Percentiles rank a stretch among this genome's conserved stretches.
These are phyloP conservation scores for Pinus tabuliformis DNA, from an alignment of 75 land plant species.

Conservation along the genomic window DNA sequence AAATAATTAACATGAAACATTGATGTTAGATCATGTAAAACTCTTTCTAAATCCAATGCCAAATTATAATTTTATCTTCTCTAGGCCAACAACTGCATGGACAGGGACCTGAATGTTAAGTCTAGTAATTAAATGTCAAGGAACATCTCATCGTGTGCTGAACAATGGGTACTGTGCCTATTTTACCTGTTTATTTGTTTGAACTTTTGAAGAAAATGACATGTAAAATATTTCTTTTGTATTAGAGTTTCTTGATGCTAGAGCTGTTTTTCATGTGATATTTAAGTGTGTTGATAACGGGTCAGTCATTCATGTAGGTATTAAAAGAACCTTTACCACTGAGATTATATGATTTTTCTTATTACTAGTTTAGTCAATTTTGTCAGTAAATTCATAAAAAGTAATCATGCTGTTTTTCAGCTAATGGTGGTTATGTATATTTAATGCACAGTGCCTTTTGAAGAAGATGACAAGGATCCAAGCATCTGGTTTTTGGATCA, in stretches of 20 bases:
- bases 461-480: slow-evolving; percentile 97
- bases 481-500: slow-evolving; percentile 99
- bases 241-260: background rate
- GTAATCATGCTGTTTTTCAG: background rate
- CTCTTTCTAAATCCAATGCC: no score
- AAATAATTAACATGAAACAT: background rate
- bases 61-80: no score
- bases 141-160: background rate
- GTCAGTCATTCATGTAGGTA: background rate
- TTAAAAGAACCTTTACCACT: background rate
- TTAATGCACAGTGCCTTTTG: slow-evolving; percentile 83
- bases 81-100: no score
- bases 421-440: background rate
- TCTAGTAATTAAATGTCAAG: no score
- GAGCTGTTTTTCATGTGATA: background rate
- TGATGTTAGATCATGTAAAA: background rate
- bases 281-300: background rate
- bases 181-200: no score
- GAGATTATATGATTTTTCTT: background rate
- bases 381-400: background rate
- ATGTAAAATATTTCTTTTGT: background rate
- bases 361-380: background rate
- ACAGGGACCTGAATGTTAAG: no score
- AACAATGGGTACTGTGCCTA: no score
- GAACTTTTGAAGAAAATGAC: no score